Conservation (phyloP, 257 asterid species). For the Forsythia viridissima region DNA sequence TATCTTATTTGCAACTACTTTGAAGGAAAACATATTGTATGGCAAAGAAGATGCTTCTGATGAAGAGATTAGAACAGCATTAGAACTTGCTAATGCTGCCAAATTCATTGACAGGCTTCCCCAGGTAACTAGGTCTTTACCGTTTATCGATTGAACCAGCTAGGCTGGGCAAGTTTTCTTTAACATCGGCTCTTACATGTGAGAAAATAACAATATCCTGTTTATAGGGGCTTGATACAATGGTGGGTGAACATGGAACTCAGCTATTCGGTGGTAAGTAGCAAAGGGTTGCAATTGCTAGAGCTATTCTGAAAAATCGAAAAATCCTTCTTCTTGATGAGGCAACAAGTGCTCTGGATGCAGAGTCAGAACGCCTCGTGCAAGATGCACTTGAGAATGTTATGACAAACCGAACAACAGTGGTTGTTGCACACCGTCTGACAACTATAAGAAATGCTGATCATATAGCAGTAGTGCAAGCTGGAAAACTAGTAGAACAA, state of each 20-base stretch:
- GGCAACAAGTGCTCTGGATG: slow-evolving; percentile 67
- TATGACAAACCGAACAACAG: slow-evolving; percentile 51
- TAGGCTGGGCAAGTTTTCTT: too few species aligned
- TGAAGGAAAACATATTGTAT: slow-evolving; percentile 57
- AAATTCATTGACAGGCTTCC: slow-evolving; percentile 54
- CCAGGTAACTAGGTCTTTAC: slow-evolving; percentile 27
- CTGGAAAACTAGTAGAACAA: slow-evolving; percentile 60
- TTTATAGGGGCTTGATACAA: slow-evolving; percentile 48
- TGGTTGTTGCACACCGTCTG: slow-evolving; percentile 60
- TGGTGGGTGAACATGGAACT: slow-evolving; percentile 62
- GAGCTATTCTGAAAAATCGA: slow-evolving; percentile 64
- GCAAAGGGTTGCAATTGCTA: slow-evolving; percentile 69
- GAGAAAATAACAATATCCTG: background rate
- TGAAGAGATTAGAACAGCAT: slow-evolving; percentile 47
- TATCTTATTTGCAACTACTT: slow-evolving; percentile 48
- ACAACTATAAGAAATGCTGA: slow-evolving; percentile 63
- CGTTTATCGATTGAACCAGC: background rate
- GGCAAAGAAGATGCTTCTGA: slow-evolving; percentile 51
- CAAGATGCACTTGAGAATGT: slow-evolving; percentile 59
- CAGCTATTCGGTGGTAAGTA: slow-evolving; percentile 72
- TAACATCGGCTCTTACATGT: background rate
- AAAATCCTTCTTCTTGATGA: slow-evolving; percentile 65
- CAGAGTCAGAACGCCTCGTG: slow-evolving; percentile 47
- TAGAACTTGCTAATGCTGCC: slow-evolving; percentile 55
- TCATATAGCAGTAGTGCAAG: slow-evolving; percentile 50